Evolutionary conservation across 1,284 basidiomycete species (phyloP).

Genomic region (Abortiporus biennis): DNA sequence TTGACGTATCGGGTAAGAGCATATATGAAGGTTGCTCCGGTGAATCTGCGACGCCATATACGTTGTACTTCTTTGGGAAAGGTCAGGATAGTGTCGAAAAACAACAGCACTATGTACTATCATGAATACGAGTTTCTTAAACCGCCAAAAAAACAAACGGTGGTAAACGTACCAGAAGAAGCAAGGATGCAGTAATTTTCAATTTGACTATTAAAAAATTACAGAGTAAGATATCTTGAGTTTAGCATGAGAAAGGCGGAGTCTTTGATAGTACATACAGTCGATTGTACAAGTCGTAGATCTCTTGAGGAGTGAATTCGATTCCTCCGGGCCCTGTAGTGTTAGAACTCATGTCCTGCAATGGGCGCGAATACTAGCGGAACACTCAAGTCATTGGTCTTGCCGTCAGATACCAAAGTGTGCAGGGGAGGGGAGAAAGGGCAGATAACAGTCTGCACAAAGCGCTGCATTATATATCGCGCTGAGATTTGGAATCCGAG

Average conservation of each 20-base stretch:
- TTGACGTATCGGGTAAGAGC: slow-evolving; percentile 13
- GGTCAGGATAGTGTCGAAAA: slow-evolving; percentile 13
- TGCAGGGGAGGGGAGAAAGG: too few relatives aligned
- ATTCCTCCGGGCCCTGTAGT: background rate
- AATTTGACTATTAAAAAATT: background rate
- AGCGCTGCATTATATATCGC: too few relatives aligned
- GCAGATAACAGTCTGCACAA: too few relatives aligned
- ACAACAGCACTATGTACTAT: slow-evolving; percentile 11
- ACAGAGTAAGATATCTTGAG: background rate
- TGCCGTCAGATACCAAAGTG: too few relatives aligned
- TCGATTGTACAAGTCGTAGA: background rate
- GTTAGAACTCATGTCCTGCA: background rate
- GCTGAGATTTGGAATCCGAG: too few relatives aligned
- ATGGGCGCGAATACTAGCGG: background rate
- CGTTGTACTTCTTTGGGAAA: slow-evolving; percentile 15
- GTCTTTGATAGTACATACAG: slow-evolving; percentile 2
- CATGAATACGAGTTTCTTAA: background rate
- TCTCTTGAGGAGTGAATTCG: background rate
- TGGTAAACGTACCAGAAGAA: slow-evolving; percentile 3
- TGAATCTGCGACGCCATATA: slow-evolving; percentile 14
- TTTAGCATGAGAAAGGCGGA: background rate
- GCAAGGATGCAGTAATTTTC: slow-evolving; percentile 10
- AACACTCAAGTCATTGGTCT: too few relatives aligned
- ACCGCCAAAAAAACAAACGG: background rate
- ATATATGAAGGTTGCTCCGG: slow-evolving; percentile 15